Base-by-base conservation (phyloP, 306 rosid genomes). In the Cicer arietinum region DNA sequence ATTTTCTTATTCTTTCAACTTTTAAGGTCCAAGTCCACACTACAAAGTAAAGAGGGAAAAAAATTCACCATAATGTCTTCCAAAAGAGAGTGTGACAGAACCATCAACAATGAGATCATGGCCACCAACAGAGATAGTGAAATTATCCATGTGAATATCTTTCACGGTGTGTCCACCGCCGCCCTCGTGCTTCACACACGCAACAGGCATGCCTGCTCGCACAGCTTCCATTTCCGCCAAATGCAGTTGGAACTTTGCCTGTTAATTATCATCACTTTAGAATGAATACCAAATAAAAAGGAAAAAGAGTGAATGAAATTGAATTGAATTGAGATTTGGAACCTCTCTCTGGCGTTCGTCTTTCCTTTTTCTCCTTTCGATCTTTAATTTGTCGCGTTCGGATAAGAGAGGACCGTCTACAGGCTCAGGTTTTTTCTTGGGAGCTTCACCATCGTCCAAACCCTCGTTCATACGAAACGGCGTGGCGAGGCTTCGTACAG, bases 261-360 rank as follows among this genome's bases (percentile, higher is more conserved):
- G 85, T 44, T 66, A 41, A 71, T 7, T 53, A 39, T 71, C 63
- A 39, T 71, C 63, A 39, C 41, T 52, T 6, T 7, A 37, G 3
- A 71, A 53, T 67, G 7, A 67, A 69, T n/a, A 37, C 25, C 0
- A 20, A 20, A 65, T 9, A 9, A 51, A 16, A 1, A 17, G 5
- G 4, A 35, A 46, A 72, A 69, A 41, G 6, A 65, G 64, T 17
- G 10, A 63, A 64, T 11, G 1, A 3, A 45, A 30, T 10, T 35
- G 18, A 51, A 62, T 20, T 18, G 17, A n/a, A 54, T 17, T 58
- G 6, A 10, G 17, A 25, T 79, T 54, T n/a, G 43, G 56, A 41
- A 94, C 98, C 97, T 94, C 99, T 85, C 99, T 87, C 79, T 92
- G 95, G 41, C 99, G 95, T 43, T 94, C 99, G 0, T 94, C 97